These are phyloP conservation scores for Acrodontium crateriforme DNA, from an alignment of 2,329 filamentous ascomycete genomes.

Conservation along the genomic window DNA sequence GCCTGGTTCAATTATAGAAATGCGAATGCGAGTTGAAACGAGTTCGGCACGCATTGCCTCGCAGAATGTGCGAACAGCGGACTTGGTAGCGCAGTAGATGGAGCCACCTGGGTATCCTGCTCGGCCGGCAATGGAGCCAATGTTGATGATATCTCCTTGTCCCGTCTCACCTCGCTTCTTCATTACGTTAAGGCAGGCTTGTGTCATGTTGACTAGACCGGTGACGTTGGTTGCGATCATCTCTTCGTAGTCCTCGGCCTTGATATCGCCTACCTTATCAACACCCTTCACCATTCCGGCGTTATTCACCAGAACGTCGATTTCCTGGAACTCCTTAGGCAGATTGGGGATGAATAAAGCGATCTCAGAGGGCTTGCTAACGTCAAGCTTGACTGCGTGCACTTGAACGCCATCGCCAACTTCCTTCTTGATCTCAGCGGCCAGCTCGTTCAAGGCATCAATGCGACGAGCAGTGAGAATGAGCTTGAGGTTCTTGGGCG, in stretches of 20 bases:
- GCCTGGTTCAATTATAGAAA: conserved; percentile 82
- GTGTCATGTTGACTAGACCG: conserved; percentile 91
- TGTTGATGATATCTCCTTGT: conserved; percentile 85
- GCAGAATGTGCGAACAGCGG: conserved; percentile 72
- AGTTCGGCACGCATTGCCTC: conserved; percentile 73
- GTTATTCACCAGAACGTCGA: conserved; percentile 90
- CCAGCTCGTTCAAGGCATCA: conserved; percentile 63
- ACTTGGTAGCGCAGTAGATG: conserved; percentile 91
- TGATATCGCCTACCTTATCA: conserved; percentile 72
- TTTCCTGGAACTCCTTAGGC: conserved; percentile 68
- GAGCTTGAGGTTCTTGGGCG: conserved; percentile 65
- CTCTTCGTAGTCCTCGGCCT: conserved; percentile 62
- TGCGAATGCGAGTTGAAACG: conserved; percentile 62
- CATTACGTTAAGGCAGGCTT: conserved; percentile 74
- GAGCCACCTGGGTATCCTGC: conserved; percentile 74
- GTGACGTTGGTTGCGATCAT: conserved; percentile 94
- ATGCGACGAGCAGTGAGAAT: conserved; percentile 79
- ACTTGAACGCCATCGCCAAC: conserved; percentile 71
- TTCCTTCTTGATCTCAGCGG: conserved; percentile 60
- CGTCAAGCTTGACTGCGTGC: conserved; percentile 69
- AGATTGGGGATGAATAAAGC: conserved; percentile 56
- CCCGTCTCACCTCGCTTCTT: conserved; percentile 50
- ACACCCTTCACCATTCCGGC: conserved; percentile 84
- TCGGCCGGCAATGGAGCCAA: conserved; percentile 81
- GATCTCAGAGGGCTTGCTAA: conserved; percentile 67